phyloP scores from a whole-genome alignment of 257 asterid genomes.

The Sherardia arvensis region DNA sequence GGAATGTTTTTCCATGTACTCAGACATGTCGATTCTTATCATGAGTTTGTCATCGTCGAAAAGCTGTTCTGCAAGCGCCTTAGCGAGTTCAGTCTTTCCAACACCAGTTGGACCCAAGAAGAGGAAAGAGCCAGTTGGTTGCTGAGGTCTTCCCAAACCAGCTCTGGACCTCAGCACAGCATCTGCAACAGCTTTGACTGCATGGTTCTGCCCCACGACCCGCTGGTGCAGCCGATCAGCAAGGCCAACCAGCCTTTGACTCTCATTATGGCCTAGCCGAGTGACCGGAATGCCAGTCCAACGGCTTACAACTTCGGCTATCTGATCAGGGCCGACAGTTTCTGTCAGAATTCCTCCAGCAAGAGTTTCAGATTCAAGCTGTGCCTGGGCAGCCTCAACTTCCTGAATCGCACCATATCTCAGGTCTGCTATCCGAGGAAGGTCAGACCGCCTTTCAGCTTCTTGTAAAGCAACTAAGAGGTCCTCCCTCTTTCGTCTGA shows the following conservation, averaged over 20 bases:
- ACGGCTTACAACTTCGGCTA: slow-evolving; percentile 85
- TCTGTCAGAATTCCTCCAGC: slow-evolving; percentile 64
- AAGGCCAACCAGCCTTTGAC: slow-evolving; percentile 70
- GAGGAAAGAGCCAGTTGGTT: slow-evolving; percentile 87
- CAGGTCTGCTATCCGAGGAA: slow-evolving; percentile 87
- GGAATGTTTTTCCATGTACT: slow-evolving; percentile 93
- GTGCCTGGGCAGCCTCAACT: slow-evolving; percentile 64
- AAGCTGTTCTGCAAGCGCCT: slow-evolving; percentile 85
- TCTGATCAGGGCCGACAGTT: slow-evolving; percentile 89
- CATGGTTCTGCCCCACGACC: slow-evolving; percentile 64
- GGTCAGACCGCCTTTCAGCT: slow-evolving; percentile 89
- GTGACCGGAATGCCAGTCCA: slow-evolving; percentile 88
- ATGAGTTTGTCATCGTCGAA: slow-evolving; percentile 75
- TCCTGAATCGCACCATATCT: slow-evolving; percentile 82
- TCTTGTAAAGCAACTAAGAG: slow-evolving; percentile 61
- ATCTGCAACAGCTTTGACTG: slow-evolving; percentile 71
- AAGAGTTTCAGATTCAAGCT: slow-evolving; percentile 43
- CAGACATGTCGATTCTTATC: slow-evolving; percentile 84
- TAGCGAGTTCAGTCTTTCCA: slow-evolving; percentile 89
- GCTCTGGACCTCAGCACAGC: slow-evolving; percentile 88
- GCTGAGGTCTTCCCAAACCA: slow-evolving; percentile 79
- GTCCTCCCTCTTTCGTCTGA: slow-evolving; percentile 68
- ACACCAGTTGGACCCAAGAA: slow-evolving; percentile 97
- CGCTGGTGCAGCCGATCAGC: slow-evolving; percentile 30
- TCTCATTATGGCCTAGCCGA: slow-evolving; percentile 82